Conservation (phyloP, 306 rosid genomes). For the Vicia villosa region DNA sequence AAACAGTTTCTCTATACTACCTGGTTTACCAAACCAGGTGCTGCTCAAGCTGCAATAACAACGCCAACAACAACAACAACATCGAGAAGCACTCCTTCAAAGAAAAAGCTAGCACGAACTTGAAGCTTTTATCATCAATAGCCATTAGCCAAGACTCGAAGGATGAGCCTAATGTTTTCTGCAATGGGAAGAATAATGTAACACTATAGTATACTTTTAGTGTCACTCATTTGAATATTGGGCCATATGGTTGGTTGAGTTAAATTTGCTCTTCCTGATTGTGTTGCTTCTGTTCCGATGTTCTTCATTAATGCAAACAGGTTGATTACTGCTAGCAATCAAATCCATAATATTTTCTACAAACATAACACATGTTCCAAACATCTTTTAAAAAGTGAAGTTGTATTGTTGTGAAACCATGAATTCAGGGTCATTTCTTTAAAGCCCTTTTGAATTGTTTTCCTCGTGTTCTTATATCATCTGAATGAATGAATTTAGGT, state of each 20-base stretch:
- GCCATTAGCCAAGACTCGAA: background rate
- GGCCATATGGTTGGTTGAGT: background rate
- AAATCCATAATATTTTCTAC: background rate
- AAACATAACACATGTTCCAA: background rate
- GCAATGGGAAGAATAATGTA: conserved; percentile 17
- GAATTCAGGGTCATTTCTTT: too few species aligned
- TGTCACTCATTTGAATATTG: background rate
- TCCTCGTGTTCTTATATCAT: too few species aligned
- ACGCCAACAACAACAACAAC: background rate
- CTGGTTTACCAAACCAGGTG: conserved; percentile 68
- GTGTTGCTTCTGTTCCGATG: too few species aligned
- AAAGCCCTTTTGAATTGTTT: too few species aligned
- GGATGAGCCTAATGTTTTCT: conserved; percentile 20
- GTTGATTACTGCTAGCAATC: too few species aligned
- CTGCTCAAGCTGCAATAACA: conserved; percentile 19
- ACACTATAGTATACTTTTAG: background rate
- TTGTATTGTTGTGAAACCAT: too few species aligned
- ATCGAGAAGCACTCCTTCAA: conserved; percentile 36
- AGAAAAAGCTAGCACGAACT: conserved; percentile 40
- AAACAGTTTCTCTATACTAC: conserved; percentile 88
- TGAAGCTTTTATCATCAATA: conserved; percentile 5
- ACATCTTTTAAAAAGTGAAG: too few species aligned
- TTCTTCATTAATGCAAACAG: too few species aligned
- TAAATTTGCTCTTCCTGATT: too few species aligned
- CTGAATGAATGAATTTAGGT: too few species aligned